Conservation (phyloP, 164 flowering plant genomes). For the Annona cherimola region DNA sequence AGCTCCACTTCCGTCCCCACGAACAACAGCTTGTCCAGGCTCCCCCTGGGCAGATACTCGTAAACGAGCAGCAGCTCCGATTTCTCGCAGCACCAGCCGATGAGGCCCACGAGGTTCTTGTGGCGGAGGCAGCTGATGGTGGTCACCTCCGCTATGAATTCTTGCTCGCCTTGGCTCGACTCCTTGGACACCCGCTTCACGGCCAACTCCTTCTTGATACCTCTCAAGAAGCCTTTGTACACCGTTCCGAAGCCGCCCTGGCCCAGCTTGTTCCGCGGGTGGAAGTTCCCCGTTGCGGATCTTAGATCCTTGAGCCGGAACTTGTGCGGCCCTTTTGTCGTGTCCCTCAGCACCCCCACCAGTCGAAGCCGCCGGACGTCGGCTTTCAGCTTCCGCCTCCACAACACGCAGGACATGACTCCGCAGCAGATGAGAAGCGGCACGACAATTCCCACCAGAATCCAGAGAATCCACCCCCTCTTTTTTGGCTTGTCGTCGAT, state of each 20-base stretch:
- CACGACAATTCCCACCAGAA: constrained; percentile 25
- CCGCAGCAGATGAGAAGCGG: constrained; percentile 2
- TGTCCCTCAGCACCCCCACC: constrained; percentile 25
- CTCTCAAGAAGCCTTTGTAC: too few relatives aligned
- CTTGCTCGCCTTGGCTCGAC: too few relatives aligned
- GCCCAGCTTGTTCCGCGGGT: constrained; percentile 46
- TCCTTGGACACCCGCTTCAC: too few relatives aligned
- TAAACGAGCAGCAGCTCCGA: too few relatives aligned
- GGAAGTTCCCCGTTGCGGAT: constrained; percentile 45
- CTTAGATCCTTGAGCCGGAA: constrained; percentile 42
- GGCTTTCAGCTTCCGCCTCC: constrained; percentile 2
- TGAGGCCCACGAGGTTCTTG: too few relatives aligned
- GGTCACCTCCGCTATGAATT: too few relatives aligned
- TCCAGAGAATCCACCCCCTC: background rate
- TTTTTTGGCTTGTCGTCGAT: background rate
- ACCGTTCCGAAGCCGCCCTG: constrained; percentile 67
- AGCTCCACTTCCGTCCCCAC: too few relatives aligned
- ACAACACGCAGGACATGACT: constrained; percentile 9
- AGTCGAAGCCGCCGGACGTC: constrained; percentile 11
- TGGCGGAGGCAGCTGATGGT: constrained; percentile 22
- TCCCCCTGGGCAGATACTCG: too few relatives aligned
- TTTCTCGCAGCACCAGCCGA: too few relatives aligned
- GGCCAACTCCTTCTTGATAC: too few relatives aligned
- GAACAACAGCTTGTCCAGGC: too few relatives aligned
- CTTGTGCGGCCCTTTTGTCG: constrained; percentile 35